Evolutionary conservation across 2,329 filamentous ascomycete species (phyloP), one percentile per base, ranked within the genome.

Genomic region (Aspergillus sp.): DNA sequence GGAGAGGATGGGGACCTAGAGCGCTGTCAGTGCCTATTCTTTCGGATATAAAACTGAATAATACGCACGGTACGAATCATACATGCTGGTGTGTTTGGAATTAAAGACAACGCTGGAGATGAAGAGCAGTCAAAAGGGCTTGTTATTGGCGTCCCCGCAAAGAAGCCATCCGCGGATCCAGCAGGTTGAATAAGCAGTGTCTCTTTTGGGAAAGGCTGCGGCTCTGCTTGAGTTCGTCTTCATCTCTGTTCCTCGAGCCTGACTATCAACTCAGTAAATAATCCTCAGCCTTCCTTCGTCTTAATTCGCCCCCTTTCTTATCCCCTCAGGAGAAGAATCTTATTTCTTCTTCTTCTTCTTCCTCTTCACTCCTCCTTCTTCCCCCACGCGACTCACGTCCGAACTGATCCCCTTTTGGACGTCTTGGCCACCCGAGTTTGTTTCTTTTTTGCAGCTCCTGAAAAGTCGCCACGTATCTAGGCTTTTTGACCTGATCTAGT

Each of bases 1-100:
- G 82, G 54, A 96, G 81, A 10, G 85, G 87, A 70, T 96, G 89
- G 10, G 88, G 82, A 55, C 79, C 85, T 88, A 52, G 8, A 12
- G 19, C 19, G 49, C 44, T 30, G 29, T 33, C 12, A 46, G 26
- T 30, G 26, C 9, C 7, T 19, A 27, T 8, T 8, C 26, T 26
- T 28, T 19, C 6, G 7, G 12, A 4, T 2, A 28, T 8, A 28
- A 4, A 28, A 26, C 32, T 26, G 32, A 10, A 26, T 30, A 2
- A 6, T 19, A 65, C 70, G 52, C 51, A 73, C 70, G 63, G 51
- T 69, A 67, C 19, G 69, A 69, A 52, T 73, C 70, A 49, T 72
- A 72, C 70, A 73, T 73, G 43, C 35, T 43, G 27, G 33, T 36
- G 42, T 5, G 26, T n/a, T 12, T 10, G 26, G 29, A 12, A 34